These are phyloP conservation scores for Trypanosomatidae sp. DNA, from an alignment of 208 protist species.

Conservation along the genomic window DNA sequence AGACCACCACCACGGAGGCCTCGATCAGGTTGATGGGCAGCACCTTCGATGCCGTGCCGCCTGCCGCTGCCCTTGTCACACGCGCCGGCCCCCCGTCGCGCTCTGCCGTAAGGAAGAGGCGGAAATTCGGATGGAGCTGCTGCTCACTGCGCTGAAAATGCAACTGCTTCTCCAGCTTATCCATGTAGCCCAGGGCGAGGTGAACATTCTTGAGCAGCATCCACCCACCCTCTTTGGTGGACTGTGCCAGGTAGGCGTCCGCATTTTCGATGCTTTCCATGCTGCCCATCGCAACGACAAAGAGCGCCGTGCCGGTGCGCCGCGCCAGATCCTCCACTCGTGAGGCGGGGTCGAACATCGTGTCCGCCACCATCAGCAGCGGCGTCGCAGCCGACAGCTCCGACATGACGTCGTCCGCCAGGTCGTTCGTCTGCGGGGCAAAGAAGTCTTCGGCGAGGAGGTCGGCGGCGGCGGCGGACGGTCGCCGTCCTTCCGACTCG, in stretches of 20 bases:
- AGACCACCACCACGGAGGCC: constrained; percentile 87
- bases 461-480: not conserved
- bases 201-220: constrained; percentile 99
- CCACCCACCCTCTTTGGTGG: constrained; percentile 92
- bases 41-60: constrained; percentile 8
- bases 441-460: constrained; percentile 52
- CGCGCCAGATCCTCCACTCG: constrained; percentile 91
- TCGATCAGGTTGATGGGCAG: constrained; percentile 81
- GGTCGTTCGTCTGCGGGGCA: constrained; percentile 33
- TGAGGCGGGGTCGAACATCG: constrained; percentile 94
- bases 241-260: constrained; percentile 88
- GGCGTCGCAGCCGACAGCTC: constrained; percentile 72
- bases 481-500: no score
- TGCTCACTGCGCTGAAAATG: constrained; percentile 79
- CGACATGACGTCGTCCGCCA: constrained; percentile 39
- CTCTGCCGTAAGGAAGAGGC: constrained; percentile 98
- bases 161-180: constrained; percentile 95
- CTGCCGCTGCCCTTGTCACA: not conserved
- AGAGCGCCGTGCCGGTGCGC: constrained; percentile 48
- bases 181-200: constrained; percentile 94
- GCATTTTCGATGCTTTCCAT: constrained; percentile 92
- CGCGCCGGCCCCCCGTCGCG: constrained; percentile 41
- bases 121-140: constrained; percentile 87
- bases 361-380: constrained; percentile 86
- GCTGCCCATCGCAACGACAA: constrained; percentile 95